Base-by-base conservation (phyloP, 305 asterid species). In the Solanum hybrid region DNA sequence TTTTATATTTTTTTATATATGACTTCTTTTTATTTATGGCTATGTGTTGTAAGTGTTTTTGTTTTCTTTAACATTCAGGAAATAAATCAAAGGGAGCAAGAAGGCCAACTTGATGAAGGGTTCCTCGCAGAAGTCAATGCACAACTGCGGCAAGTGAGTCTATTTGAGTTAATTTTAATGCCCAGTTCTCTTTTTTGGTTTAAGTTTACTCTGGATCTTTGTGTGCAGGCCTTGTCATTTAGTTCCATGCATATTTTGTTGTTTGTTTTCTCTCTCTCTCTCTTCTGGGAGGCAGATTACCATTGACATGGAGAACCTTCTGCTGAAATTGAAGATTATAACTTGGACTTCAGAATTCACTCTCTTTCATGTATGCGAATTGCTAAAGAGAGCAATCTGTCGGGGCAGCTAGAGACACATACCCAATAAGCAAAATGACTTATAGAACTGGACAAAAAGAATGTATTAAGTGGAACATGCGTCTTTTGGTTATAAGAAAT, bases 41-140 rank as follows among this genome's bases (percentile, higher is more conserved):
- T 70, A 10, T 85, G 20, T 31, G 14, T 57, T 85, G 36, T 32
- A 3, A n/a, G 27, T 80, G 88, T 31, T 26, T 83, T 90, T 41
- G 83, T 88, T 87, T 76, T 73, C 88, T 90, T 91, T 80, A 87
- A 89, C 90, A 89, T 91, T 33, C 91, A 96, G 99, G 99, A 95
- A 93, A 79, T 96, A 88, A 93, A 95, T 90, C 97, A 94, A 95
- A 94, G 98, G 89, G 99, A 97, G 93, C 96, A 94, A 92, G 99
- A 97, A 93, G 99, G 99, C 89, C 95, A 94, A 36, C 97, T 97
- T 89, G 99, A 97, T 88, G 98, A 97, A 94, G 98, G 99, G 81
- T 97, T 97, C 92, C 95, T 96, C 31, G 90, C 99, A 73, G 99
- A 97, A 94, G 99, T 96, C 91, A 94, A 93, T 91, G 99, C 99